Conservation (phyloP, 345 rosid genomes). For the Clausena lansium region DNA sequence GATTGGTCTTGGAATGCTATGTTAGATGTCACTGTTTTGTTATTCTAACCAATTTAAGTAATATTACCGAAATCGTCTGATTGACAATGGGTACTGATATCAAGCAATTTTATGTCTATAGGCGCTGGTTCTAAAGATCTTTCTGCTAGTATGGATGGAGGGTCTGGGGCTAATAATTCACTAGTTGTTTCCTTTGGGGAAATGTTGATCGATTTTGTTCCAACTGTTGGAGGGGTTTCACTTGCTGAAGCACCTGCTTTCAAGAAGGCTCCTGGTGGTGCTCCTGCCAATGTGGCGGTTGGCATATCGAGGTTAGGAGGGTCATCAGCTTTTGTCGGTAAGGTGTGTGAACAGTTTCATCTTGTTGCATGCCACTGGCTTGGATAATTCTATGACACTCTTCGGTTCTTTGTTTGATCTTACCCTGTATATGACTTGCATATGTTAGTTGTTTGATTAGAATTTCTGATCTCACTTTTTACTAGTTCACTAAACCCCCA, state of each 20-base stretch:
- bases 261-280: conserved; percentile 97
- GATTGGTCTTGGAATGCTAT: conserved; percentile 2
- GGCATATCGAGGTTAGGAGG: conserved; percentile 88
- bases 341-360: conserved; percentile 47
- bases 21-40: conserved; percentile 7
- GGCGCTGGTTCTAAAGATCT: conserved; percentile 39
- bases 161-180: conserved; percentile 14
- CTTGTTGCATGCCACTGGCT: background rate
- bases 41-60: background rate
- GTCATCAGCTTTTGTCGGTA: conserved; percentile 91
- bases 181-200: conserved; percentile 92
- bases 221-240: conserved; percentile 82
- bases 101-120: conserved; percentile 8
- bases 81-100: background rate
- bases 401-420: background rate
- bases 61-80: background rate
- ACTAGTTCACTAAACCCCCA: background rate
- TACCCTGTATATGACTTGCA: background rate
- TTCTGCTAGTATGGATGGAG: conserved; percentile 20
- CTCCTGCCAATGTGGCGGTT: conserved; percentile 99
- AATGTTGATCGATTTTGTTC: conserved; percentile 94
- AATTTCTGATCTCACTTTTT: background rate
- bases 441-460: background rate
- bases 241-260: conserved; percentile 95
- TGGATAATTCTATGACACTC: conserved; percentile 2